Evolutionary conservation across 2,329 filamentous ascomycete species (phyloP).

Genomic region (Alternaria alternata): DNA sequence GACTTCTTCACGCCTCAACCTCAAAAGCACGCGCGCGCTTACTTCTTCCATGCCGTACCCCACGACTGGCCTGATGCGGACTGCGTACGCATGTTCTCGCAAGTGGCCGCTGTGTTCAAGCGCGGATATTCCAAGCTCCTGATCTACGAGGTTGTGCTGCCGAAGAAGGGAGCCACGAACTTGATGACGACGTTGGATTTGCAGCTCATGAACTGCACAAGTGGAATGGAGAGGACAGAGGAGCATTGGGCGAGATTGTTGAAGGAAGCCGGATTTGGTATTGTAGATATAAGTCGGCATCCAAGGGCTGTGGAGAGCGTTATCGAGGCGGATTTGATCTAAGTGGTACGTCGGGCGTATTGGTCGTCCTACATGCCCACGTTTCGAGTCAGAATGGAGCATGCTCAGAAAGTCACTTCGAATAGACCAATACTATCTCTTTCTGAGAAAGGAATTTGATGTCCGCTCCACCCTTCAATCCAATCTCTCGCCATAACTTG

Average conservation of each 20-base stretch:
- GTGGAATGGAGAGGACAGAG: constrained; percentile 10
- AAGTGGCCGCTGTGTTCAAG: constrained; percentile 3
- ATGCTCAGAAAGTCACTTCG: background rate
- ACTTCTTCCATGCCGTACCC: constrained; percentile 7
- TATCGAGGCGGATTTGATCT: constrained; percentile 5
- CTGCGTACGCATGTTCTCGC: constrained; percentile 8
- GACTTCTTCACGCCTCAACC: constrained; percentile 12
- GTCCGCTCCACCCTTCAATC: background rate
- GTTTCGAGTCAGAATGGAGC: background rate
- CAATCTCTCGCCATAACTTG: background rate
- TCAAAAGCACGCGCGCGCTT: constrained; percentile 4
- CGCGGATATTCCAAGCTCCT: constrained; percentile 5
- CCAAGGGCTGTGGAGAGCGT: constrained; percentile 9
- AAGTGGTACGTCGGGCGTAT: background rate
- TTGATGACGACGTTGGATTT: constrained; percentile 11
- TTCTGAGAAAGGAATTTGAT: background rate
- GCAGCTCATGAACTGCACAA: constrained; percentile 11
- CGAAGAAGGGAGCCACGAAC: constrained; percentile 8
- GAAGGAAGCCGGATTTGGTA: background rate
- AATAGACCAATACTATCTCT: background rate
- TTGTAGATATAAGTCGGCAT: constrained; percentile 7
- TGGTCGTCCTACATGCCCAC: background rate
- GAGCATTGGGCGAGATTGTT: constrained; percentile 7
- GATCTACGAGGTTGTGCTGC: constrained; percentile 10
- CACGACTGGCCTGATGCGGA: constrained; percentile 10